Base-by-base conservation (phyloP, 805 yeast species). In the Candida cerambycidarum region DNA sequence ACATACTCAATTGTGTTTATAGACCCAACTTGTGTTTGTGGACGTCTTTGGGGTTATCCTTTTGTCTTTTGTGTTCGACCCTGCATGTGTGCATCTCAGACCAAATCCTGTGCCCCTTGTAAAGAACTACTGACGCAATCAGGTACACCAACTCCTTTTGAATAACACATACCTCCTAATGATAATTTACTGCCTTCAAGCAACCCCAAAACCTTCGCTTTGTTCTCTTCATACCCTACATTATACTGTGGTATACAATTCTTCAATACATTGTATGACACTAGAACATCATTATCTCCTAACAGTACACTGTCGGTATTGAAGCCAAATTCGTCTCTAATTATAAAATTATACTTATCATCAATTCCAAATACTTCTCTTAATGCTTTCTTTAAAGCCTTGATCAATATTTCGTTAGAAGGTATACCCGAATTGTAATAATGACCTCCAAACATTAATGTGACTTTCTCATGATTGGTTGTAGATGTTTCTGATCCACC, bases 361-460 rank as follows among this genome's bases (percentile, higher is more conserved):
- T 32, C 36, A 32, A 62, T 39, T 21, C 59, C 56, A 7, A 67
- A 58, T 3, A 57, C 43, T 23, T 45, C 32, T 1, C 16, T 9
- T 27, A 70, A 47, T 4, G 61, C 55, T 9, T 57, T 48, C 27
- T 58, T 57, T 7, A 63, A 55, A 14, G 63, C 61, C 32, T 53
- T 55, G 11, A 66, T 32, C 31, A 57, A 58, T 4, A 61, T 38
- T 7, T 43, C 40, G 9, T 53, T 18, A 0, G 73, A 63, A 1
- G 75, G 74, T 9, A 65, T 47, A 3, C 58, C 61, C 12, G 54
- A 39, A 6, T 57, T 42, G 18, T 65, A 59, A 39, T 62, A 65
- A 54, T 85, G 87, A 0, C 97, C 97, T 4, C 97, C 97, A 52
- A 89, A 65, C 97, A 92, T 92, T 18, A 88, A 75, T 0, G 99